Conservation (phyloP, 352 stramenopile species). For the Halophytophthora polymorphica region DNA sequence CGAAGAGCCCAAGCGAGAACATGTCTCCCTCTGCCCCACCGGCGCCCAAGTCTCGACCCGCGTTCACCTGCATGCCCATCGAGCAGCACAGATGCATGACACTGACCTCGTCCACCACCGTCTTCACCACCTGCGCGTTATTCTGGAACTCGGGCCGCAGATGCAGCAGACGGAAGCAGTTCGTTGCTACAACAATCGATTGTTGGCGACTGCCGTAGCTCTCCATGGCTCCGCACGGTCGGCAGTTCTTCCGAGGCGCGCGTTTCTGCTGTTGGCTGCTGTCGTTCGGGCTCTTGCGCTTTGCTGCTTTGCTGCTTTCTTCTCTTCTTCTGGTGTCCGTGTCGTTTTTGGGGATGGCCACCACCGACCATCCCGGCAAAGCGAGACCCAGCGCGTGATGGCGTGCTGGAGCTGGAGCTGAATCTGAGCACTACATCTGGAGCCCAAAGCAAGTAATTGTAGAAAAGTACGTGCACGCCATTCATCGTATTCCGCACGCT, state of each 20-base stretch:
- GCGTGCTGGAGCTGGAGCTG: no score
- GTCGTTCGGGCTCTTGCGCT: not conserved
- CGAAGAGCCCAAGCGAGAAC: constrained; percentile 31
- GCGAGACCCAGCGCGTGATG: no score
- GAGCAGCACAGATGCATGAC: constrained; percentile 39
- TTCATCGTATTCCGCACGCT: not conserved
- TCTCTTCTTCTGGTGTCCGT: not conserved
- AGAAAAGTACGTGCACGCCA: no score
- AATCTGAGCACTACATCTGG: no score
- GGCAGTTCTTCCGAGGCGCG: not conserved
- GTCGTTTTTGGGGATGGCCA: not conserved
- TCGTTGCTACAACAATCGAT: not conserved
- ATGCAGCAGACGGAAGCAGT: constrained; percentile 36
- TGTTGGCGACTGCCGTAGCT: not conserved
- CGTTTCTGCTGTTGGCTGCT: not conserved
- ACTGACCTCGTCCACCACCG: constrained; percentile 41
- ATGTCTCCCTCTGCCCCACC: constrained; percentile 12
- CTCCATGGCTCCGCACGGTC: not conserved
- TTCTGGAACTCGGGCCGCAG: constrained; percentile 35
- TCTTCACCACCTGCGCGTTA: constrained; percentile 44
- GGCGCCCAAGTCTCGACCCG: not conserved
- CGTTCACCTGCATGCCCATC: constrained; percentile 15
- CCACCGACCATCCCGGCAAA: no score
- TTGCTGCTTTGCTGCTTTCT: not conserved
- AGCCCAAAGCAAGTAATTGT: no score